Evolutionary conservation across 805 yeast genomes (phyloP), one percentile per base, ranked within the genome.

Genomic region (Wickerhamiella qilinensis): DNA sequence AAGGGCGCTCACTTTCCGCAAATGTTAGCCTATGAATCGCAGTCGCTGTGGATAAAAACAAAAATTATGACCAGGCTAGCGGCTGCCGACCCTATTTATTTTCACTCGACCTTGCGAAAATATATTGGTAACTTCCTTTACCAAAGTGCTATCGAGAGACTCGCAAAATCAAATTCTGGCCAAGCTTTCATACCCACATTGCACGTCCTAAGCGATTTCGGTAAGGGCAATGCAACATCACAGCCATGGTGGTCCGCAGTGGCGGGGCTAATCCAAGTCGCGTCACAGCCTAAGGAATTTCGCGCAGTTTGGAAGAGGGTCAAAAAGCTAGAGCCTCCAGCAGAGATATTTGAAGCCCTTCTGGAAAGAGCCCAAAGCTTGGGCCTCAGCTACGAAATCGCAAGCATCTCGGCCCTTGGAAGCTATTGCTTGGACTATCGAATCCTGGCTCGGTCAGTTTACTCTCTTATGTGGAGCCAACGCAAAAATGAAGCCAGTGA

Each of bases 391-490:
- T 48, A 48, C 25, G 49, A 46, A 9, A 30, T 42, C 9, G 45
- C 46, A 2, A 41, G 34, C 17, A 44, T 53, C 24, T 38, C 45
- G 31, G 38, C 38, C 17, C 22, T 11, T 16, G 47, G 47, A 32
- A 30, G 30, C 12, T 39, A 41, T 5, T 20, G 38, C 16, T 31
- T 40, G 7, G 35, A 16, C 24, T 37, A 39, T 7, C 3, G n/a
- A 2, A 29, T 43, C 17, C 24, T 52, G 14, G 42, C 52, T 11
- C 38, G 41, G 14, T 57, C 56, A 15, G 41, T 54, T 39, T 44
- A 43, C 44, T 40, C 46, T 14, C 46, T 42, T 2, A 49, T 49
- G 15, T 51, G 50, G 47, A 51, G 50, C 27, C 54, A 48, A 27
- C 36, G 33, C 24, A 38, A 35, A 17, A 34, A 37, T 6, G 33